These are phyloP conservation scores for Neurospora sp. DNA, from an alignment of 495 filamentous ascomycete species.

Conservation along the genomic window DNA sequence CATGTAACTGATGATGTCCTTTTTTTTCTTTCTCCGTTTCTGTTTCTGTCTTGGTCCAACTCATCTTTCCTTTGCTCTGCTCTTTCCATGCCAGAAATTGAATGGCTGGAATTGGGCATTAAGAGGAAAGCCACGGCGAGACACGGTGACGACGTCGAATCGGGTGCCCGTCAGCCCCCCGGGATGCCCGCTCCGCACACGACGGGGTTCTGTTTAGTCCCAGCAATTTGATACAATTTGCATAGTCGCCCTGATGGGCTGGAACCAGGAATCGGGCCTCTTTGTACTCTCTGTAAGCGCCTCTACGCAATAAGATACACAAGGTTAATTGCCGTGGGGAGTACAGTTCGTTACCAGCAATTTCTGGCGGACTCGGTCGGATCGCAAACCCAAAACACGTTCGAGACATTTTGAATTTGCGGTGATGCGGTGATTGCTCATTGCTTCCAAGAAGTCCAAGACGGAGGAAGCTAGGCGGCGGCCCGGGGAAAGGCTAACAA, in stretches of 20 bases:
- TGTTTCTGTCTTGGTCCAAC: neutral
- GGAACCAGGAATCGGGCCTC: neutral
- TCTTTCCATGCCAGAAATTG: neutral
- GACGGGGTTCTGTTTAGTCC: neutral
- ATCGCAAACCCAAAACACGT: neutral
- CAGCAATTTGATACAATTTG: neutral
- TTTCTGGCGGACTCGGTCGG: neutral
- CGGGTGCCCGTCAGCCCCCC: constrained; percentile 6
- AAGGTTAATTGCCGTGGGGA: neutral
- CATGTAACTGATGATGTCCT: neutral
- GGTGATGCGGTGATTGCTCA: neutral
- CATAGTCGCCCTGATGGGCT: neutral
- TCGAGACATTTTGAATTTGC: neutral
- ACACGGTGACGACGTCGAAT: constrained; percentile 19
- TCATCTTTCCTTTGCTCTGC: neutral
- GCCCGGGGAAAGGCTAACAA: neutral
- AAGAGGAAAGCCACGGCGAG: constrained; percentile 1
- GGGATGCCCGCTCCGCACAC: neutral
- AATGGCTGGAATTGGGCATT: constrained; percentile 22
- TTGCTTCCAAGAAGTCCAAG: neutral
- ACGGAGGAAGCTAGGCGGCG: neutral
- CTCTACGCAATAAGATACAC: neutral
- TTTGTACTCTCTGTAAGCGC: neutral
- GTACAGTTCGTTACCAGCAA: neutral
- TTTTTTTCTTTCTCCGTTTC: neutral